Percentiles rank a stretch among this genome's conserved stretches.
These are phyloP conservation scores for Ettlia oleoabundans DNA, from an alignment of 139 green algal genomes.

Conservation along the genomic window DNA sequence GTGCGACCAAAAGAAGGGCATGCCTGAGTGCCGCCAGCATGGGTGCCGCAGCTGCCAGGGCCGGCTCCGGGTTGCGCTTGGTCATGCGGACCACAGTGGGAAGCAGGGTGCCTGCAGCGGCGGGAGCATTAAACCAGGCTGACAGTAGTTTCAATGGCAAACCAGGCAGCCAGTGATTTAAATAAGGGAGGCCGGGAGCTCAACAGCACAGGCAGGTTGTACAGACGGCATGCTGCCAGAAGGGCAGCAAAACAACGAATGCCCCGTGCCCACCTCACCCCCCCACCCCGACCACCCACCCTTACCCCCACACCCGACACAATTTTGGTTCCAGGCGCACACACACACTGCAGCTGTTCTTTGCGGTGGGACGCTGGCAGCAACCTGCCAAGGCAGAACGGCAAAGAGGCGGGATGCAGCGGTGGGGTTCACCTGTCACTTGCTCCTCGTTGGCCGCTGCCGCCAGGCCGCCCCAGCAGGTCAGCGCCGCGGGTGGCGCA, in stretches of 20 bases:
- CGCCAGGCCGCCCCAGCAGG: slow-evolving; percentile 61
- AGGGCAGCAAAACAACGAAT: too few species aligned
- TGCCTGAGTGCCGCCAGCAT: slow-evolving; percentile 42
- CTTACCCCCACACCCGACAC: too few species aligned
- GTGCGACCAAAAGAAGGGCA: too few species aligned
- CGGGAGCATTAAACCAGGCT: too few species aligned
- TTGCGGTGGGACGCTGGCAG: not conserved
- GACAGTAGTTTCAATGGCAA: too few species aligned
- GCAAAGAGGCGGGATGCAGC: not conserved
- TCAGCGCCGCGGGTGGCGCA: slow-evolving; percentile 10
- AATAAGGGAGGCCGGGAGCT: too few species aligned
- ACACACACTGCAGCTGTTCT: not conserved
- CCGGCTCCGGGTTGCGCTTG: slow-evolving; percentile 75
- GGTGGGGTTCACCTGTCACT: slow-evolving; percentile 38
- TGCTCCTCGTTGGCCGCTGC: slow-evolving; percentile 47
- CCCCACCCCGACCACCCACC: too few species aligned
- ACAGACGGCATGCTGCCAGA: too few species aligned
- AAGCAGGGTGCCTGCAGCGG: slow-evolving; percentile 48
- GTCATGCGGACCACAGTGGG: slow-evolving; percentile 66
- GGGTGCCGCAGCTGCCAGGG: slow-evolving; percentile 49
- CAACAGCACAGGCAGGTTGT: too few species aligned
- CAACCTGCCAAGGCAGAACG: not conserved
- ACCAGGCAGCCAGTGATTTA: too few species aligned
- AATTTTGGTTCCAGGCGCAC: too few species aligned
- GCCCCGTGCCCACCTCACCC: too few species aligned